Evolutionary conservation across 202 grass and related monocot genomes (phyloP), one percentile per base, ranked within the genome.

Genomic region (Saccharum hybrid): DNA sequence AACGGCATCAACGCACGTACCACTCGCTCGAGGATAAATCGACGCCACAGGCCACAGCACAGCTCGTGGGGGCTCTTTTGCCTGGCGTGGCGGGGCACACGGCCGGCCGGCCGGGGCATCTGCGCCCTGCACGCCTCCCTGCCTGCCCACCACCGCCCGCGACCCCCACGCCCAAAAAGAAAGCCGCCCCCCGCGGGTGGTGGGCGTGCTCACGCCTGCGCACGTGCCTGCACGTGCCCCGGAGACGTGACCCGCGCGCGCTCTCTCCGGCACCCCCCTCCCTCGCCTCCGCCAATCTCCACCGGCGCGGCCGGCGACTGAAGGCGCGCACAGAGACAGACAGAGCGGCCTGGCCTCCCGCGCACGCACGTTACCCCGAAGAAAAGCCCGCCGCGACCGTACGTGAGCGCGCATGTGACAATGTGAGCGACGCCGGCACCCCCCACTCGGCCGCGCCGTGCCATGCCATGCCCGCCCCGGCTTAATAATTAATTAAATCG

Each of bases 171-270:
- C 51, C 34, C 2, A 28, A 52, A 18, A 71, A 23, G 8, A 62
- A 80, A 79, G 80, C 69, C 63, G 79, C 16, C 18, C 13, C 61
- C 49, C 68, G 66, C 22, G 68, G 68, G 40, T 7, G 68, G 69
- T n/a, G 80, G 74, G 67, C 59, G 45, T 16, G 76, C 74, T 88
- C 81, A 69, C 88, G 79, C 67, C 70, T 34, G 63, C 74, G 66
- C 90, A 93, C 88, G 90, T 92, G 90, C 56, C 1, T 48, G 73
- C 88, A 92, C 93, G 88, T 92, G 93, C 74, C 57, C 67, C 42
- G 74, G 69, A 74, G 88, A 74, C 88, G 86, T 91, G 93, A 88
- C 40, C 61, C 77, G 38, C 19, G 15, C 43, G 43, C 43, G 10
- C 10, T 4, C 33, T 33, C 33, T 33, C 31, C 31, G 31, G 34